phyloP scores from a whole-genome alignment of 352 stramenopile species.

The Phytopythium helicoides region DNA sequence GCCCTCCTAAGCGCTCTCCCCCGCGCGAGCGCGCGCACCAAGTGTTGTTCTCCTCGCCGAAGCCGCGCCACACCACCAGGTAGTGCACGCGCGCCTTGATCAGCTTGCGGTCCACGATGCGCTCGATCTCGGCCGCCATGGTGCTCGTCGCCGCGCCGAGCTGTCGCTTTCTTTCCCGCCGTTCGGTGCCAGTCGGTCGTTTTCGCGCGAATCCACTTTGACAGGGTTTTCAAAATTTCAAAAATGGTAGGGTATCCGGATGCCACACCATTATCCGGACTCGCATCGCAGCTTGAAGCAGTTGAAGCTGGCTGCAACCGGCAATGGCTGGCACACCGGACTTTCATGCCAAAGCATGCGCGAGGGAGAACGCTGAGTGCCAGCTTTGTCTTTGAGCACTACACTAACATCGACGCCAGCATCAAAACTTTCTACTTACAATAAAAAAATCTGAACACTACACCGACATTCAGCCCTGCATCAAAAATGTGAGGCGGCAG shows the following conservation, averaged over 20 bases:
- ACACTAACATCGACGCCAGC: too few relatives aligned
- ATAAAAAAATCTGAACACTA: neutral
- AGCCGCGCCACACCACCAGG: conserved; percentile 76
- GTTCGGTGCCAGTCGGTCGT: neutral
- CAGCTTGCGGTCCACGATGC: conserved; percentile 81
- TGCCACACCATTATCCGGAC: too few relatives aligned
- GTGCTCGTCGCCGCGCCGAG: neutral
- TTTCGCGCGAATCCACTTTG: conserved; percentile 2
- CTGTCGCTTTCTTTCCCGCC: neutral
- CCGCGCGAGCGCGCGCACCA: conserved; percentile 32
- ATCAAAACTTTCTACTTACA: neutral
- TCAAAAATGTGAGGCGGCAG: too few relatives aligned
- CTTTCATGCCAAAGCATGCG: too few relatives aligned
- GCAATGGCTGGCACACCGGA: too few relatives aligned
- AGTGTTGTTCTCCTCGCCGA: conserved; percentile 81
- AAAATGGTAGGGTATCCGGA: too few relatives aligned
- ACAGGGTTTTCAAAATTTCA: too few relatives aligned
- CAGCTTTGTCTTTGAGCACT: too few relatives aligned
- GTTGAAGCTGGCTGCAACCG: too few relatives aligned
- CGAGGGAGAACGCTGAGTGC: too few relatives aligned
- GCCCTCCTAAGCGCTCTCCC: neutral
- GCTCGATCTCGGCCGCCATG: conserved; percentile 70
- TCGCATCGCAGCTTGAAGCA: too few relatives aligned
- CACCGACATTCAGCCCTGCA: too few relatives aligned
- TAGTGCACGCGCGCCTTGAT: conserved; percentile 83